Evolutionary conservation across 306 rosid species (phyloP), one percentile per base, ranked within the genome.

Genomic region (Cucurbita maxima): DNA sequence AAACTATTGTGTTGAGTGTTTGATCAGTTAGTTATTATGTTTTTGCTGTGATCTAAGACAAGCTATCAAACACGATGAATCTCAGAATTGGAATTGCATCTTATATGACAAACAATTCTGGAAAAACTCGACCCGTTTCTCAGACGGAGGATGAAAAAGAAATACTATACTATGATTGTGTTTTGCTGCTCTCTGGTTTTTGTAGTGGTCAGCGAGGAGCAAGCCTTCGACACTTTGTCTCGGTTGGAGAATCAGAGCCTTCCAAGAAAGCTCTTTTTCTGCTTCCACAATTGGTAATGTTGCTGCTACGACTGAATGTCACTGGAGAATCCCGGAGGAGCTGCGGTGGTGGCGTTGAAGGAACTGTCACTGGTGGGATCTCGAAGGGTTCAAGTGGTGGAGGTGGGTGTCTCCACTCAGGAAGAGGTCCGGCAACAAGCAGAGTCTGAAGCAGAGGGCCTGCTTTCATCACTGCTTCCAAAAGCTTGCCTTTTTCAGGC

Each of bases 381-480:
- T 94, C 88, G 55, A 84, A 91, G 48, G 99, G 84, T 76, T 94
- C 92, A 1, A 94, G 87, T 5, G 99, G 95, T 0, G 99, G 99
- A 4, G 99, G 99, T 3, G 99, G 99, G 80, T 94, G 99, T 75
- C 96, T 89, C 99, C 99, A 94, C 63, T 94, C 97, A 59, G 99
- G 99, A 25, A 94, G 92, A 72, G 99, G 99, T 59, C 99, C 99
- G 7, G 99, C 99, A 61, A 94, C 59, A 11, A 94, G 92, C 36
- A 94, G 84, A 9, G 94, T 90, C 75, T 90, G 94, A 38, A 94
- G 98, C 1, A 94, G 83, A 62, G 98, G 98, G 5, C 99, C 99
- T 2, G 99, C 99, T 84, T 94, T 88, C 97, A 91, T 91, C 47
- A 94, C 99, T 7, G 99, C 99, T 80, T 91, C 91, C 47, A 94